Evolutionary conservation across 2,329 filamentous ascomycete species (phyloP), one percentile per base, ranked within the genome.

Genomic region (Cladosporium sp.): DNA sequence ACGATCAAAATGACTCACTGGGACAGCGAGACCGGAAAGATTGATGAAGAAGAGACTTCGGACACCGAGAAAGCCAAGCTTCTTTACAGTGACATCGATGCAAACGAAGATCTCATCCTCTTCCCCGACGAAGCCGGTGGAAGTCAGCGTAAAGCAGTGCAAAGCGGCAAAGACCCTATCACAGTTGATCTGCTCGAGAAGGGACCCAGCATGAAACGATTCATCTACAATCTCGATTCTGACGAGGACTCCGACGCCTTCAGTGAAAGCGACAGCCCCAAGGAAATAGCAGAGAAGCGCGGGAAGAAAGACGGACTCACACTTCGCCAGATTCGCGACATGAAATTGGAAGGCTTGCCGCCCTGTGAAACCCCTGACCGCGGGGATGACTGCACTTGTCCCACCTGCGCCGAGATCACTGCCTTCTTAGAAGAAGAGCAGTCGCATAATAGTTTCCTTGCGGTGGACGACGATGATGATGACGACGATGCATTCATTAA

Each of bases 41-140:
- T 40, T 15, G 38, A 15, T 14, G 38, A 40, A 15, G 38, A 40
- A 40, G 38, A 40, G 28, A 61, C 60, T 9, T 56, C 51, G 28
- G 47, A 52, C n/a, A 55, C 62, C 12, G 51, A 62, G 28, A 61
- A 65, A 19, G 64, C 64, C 17, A 61, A 66, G 12, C 60, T 73
- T 55, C 66, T 72, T 20, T 78, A 77, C 59, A 74, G 69, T 8
- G 71, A 76, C 50, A 72, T 73, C 1, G 75, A 79, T 61, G 70
- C 67, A 34, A 59, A 75, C 9, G 76, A 78, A 64, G 75, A 78
- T 50, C 66, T 66, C 3, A 65, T 78, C 6, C 65, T 78, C 3
- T 78, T 78, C 57, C 74, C 75, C 0, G 69, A 74, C 42, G 72
- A 76, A 55, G 38, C 7, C 17, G 17, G 38, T 17, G 38, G 15